These are phyloP conservation scores for Fagus sylvatica DNA, from an alignment of 306 rosid species.

Conservation along the genomic window DNA sequence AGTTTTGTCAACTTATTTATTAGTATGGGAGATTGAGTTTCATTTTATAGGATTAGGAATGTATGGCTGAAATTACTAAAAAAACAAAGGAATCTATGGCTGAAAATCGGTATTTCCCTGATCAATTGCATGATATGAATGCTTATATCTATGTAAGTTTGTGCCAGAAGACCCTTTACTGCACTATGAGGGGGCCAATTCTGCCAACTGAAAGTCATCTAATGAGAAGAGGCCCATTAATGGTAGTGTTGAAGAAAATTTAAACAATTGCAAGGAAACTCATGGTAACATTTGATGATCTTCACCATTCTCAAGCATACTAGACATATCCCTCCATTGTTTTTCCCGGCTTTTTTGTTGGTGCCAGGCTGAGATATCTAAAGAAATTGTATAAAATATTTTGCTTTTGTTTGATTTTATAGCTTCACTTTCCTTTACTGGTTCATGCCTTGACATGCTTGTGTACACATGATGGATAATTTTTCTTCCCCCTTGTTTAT, in stretches of 20 bases:
- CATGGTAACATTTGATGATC: neutral
- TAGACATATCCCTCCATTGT: neutral
- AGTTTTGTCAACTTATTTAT: neutral
- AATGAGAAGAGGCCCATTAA: neutral
- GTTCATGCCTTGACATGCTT: constrained; percentile 11
- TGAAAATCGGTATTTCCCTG: neutral
- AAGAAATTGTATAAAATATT: neutral
- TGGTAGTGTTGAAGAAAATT: neutral
- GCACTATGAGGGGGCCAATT: neutral
- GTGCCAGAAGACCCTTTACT: neutral
- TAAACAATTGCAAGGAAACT: neutral
- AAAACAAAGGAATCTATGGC: neutral
- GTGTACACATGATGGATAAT: constrained; percentile 1
- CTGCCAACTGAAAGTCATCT: neutral
- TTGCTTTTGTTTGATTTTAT: neutral
- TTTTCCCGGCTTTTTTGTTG: neutral
- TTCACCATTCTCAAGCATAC: neutral
- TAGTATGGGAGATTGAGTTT: neutral
- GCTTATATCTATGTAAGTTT: neutral
- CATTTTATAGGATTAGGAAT: neutral
- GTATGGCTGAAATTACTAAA: too few species aligned
- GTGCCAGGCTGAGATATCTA: neutral
- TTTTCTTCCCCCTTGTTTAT: constrained; percentile 16
- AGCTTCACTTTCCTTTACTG: neutral
- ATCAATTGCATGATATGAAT: neutral